Percentiles rank a stretch among this genome's conserved stretches.
Conservation (phyloP, 2,329 filamentous ascomycete genomes). For the Scedosporium minutisporum region DNA sequence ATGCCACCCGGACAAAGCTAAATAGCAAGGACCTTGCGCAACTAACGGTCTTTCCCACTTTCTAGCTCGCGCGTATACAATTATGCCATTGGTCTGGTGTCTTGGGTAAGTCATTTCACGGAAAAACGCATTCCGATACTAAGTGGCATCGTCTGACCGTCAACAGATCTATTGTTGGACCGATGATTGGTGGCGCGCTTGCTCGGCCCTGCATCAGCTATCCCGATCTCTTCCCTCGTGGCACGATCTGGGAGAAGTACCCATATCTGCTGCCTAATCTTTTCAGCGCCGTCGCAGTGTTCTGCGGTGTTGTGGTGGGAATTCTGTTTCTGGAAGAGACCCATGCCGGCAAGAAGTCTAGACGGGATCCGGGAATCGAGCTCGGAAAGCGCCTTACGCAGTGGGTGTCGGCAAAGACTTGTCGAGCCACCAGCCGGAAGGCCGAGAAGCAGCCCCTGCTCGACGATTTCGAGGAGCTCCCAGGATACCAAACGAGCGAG, state of each 20-base stretch:
- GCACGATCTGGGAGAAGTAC: constrained; percentile 73
- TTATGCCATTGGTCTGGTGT: constrained; percentile 98
- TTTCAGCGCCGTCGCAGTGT: constrained; percentile 73
- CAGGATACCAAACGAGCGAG: constrained; percentile 57
- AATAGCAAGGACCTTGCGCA: too few species aligned
- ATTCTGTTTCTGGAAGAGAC: constrained; percentile 90
- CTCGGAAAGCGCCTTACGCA: constrained; percentile 61
- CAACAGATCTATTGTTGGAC: constrained; percentile 76
- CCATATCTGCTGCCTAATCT: constrained; percentile 89
- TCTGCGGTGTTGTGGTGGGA: constrained; percentile 66
- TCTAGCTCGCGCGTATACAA: constrained; percentile 79
- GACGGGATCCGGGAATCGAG: constrained; percentile 67
- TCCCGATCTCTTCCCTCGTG: constrained; percentile 60
- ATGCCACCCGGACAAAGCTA: too few species aligned
- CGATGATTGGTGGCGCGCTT: constrained; percentile 80
- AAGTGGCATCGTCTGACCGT: constrained; percentile 15
- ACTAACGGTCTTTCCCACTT: constrained; percentile 12
- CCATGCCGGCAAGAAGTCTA: constrained; percentile 69
- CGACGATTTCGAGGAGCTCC: constrained; percentile 49
- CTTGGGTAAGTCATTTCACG: constrained; percentile 53
- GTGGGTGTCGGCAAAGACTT: constrained; percentile 25
- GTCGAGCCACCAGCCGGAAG: constrained; percentile 25
- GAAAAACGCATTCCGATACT: background rate
- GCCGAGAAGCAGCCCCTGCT: constrained; percentile 55
- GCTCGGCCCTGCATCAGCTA: constrained; percentile 80